These are phyloP conservation scores for Auricularia sp. DNA, from an alignment of 768 basidiomycete species.

Conservation along the genomic window DNA sequence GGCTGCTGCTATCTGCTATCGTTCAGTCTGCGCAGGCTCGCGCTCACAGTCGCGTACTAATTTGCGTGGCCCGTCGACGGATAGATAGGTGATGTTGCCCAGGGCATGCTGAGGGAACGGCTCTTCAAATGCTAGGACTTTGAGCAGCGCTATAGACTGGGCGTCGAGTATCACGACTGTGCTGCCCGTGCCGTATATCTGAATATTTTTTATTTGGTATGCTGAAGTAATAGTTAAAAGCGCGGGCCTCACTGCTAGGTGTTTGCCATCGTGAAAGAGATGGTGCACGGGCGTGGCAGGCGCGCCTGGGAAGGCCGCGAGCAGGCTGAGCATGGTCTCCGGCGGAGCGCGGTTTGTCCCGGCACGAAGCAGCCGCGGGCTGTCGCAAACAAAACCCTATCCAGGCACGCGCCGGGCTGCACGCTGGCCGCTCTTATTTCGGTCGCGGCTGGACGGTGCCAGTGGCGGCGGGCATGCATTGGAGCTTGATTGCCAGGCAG, in stretches of 20 bases:
- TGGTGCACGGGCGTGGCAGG: not conserved
- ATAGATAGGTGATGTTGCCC: conserved; percentile 45
- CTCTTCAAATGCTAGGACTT: conserved; percentile 70
- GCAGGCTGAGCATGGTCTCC: not conserved
- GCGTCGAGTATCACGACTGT: conserved; percentile 64
- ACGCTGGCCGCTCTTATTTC: not conserved
- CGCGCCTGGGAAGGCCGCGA: not conserved
- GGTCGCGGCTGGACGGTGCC: no score
- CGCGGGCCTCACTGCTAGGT: not conserved
- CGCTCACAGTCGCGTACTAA: conserved; percentile 30
- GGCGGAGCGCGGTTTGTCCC: not conserved
- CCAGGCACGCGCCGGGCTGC: not conserved
- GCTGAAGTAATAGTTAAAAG: not conserved
- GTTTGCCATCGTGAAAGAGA: not conserved
- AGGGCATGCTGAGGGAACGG: conserved; percentile 57
- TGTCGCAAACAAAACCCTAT: not conserved
- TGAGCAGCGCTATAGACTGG: conserved; percentile 49
- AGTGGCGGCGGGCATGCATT: no score
- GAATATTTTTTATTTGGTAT: not conserved
- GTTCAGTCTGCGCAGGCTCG: not conserved
- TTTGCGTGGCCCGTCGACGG: conserved; percentile 72
- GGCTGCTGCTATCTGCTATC: conserved; percentile 58
- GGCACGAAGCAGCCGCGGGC: not conserved
- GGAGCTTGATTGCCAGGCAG: no score
- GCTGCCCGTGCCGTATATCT: not conserved